Conservation (phyloP, 176 grass and related monocot species). For the Triticum turgidum region DNA sequence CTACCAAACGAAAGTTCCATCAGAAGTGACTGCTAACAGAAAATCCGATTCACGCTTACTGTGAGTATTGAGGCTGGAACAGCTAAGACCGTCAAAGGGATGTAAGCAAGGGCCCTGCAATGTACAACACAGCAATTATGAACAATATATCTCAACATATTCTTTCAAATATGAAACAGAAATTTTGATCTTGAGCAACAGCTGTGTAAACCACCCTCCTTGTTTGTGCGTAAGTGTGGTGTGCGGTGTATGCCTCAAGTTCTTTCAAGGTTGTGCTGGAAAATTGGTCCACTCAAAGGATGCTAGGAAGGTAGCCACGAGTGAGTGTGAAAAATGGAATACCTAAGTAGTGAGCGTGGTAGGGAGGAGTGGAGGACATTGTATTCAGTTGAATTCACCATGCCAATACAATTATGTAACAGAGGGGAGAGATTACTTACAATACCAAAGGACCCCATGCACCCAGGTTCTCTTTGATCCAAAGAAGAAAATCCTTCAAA, state of each 20-base stretch:
- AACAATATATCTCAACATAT: constrained; percentile 10
- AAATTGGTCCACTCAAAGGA: neutral
- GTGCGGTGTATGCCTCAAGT: neutral
- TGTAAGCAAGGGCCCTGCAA: constrained; percentile 88
- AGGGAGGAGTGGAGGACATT: neutral
- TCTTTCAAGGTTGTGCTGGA: neutral
- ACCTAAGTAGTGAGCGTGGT: neutral
- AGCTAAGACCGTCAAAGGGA: constrained; percentile 89
- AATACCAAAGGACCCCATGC: constrained; percentile 97
- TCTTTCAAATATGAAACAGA: neutral
- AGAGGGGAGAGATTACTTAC: constrained; percentile 55
- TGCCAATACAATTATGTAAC: constrained; percentile 3
- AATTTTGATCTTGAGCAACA: neutral
- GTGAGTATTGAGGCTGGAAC: constrained; percentile 98
- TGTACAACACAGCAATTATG: constrained; percentile 17
- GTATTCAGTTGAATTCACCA: neutral
- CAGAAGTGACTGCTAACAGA: neutral
- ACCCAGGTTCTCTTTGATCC: constrained; percentile 95
- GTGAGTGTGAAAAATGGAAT: neutral
- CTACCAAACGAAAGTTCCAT: neutral
- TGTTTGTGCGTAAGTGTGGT: neutral
- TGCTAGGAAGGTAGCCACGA: neutral
- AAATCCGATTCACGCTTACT: constrained; percentile 39
- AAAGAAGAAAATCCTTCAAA: constrained; percentile 89
- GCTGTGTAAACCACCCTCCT: constrained; percentile 1